Evolutionary conservation across 2,329 filamentous ascomycete species (phyloP).

Genomic region (Aureobasidium sp.): DNA sequence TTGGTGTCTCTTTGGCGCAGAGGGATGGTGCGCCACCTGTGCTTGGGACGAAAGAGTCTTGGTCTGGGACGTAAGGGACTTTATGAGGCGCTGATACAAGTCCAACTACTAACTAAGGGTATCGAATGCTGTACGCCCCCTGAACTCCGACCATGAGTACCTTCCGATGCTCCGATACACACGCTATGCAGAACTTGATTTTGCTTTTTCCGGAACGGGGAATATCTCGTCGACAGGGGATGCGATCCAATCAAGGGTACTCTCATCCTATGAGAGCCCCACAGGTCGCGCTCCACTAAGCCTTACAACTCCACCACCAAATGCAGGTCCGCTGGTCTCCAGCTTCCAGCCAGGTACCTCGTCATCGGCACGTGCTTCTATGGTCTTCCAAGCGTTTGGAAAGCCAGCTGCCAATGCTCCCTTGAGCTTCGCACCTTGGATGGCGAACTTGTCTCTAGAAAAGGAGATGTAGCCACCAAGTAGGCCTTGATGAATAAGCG

Average conservation of each 20-base stretch:
- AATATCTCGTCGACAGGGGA: slow-evolving; percentile 4
- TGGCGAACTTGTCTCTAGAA: slow-evolving; percentile 78
- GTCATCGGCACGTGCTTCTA: slow-evolving; percentile 67
- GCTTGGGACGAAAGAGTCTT: slow-evolving; percentile 95
- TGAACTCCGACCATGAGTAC: neutral
- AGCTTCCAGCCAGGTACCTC: slow-evolving; percentile 83
- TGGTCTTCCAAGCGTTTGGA: slow-evolving; percentile 75
- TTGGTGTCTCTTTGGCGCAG: slow-evolving; percentile 96
- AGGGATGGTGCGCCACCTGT: slow-evolving; percentile 95
- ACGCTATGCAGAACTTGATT: slow-evolving; percentile 15
- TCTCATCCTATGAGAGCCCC: slow-evolving; percentile 25
- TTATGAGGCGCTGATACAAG: slow-evolving; percentile 53
- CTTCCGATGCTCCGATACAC: neutral
- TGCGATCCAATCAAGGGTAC: slow-evolving; percentile 1
- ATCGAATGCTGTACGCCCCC: slow-evolving; percentile 7
- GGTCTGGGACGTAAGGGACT: slow-evolving; percentile 87
- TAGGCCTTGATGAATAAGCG: slow-evolving; percentile 82
- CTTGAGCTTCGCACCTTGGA: slow-evolving; percentile 73
- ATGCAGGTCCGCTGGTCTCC: slow-evolving; percentile 31
- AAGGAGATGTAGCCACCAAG: slow-evolving; percentile 89
- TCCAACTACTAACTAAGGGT: slow-evolving; percentile 5
- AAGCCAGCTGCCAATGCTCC: slow-evolving; percentile 73
- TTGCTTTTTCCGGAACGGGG: slow-evolving; percentile 1
- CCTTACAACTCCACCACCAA: slow-evolving; percentile 54
- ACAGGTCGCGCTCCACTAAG: slow-evolving; percentile 60